Conservation (phyloP, 768 basidiomycete genomes). For the Mycena pura region DNA sequence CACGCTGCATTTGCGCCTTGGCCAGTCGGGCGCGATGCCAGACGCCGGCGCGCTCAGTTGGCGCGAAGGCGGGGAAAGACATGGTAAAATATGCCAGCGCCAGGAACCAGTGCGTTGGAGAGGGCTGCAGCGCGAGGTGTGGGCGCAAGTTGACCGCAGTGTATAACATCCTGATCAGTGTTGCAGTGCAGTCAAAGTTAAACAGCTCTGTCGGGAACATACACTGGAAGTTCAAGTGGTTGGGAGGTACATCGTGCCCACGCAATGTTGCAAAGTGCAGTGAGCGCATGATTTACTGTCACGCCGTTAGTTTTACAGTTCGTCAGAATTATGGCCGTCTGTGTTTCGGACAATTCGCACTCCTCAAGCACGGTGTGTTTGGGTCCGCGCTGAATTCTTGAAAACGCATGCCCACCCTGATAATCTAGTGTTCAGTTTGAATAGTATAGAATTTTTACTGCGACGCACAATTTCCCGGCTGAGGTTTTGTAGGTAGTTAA, state of each 20-base stretch:
- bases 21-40: conserved; percentile 65
- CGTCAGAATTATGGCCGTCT: conserved; percentile 54
- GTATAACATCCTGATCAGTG: conserved; percentile 61
- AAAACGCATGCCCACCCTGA: conserved; percentile 65
- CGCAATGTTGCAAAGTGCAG: conserved; percentile 64
- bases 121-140: conserved; percentile 43
- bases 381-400: conserved; percentile 42
- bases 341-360: conserved; percentile 32
- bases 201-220: too few species aligned
- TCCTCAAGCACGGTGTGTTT: conserved; percentile 44
- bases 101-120: conserved; percentile 65
- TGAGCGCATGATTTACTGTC: conserved; percentile 65
- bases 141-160: conserved; percentile 71
- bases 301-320: conserved; percentile 66
- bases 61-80: conserved; percentile 66
- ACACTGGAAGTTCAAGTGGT: conserved; percentile 36
- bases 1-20: conserved; percentile 56
- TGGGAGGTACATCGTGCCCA: conserved; percentile 47
- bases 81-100: conserved; percentile 71
- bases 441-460: not conserved
- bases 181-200: conserved; percentile 3
- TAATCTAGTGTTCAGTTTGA: not conserved
- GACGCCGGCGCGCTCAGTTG: conserved; percentile 48
- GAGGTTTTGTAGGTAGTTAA: conserved; percentile 55
- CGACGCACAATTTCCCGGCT: conserved; percentile 51